These are phyloP conservation scores for Aspergillus pseudoterreus DNA, from an alignment of 2,329 filamentous ascomycete genomes.

Conservation along the genomic window DNA sequence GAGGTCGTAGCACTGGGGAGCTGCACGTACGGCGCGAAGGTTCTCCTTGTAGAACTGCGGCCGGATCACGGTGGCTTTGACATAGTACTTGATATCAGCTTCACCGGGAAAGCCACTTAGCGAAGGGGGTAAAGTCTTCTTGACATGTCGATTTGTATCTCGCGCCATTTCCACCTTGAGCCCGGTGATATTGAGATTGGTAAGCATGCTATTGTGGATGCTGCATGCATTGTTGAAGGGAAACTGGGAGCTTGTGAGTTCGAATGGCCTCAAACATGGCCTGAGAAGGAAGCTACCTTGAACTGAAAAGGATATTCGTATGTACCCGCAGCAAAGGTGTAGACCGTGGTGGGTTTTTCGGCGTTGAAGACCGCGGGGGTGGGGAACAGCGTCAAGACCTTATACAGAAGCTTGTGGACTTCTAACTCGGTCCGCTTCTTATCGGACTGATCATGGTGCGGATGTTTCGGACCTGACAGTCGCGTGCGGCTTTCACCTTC, in stretches of 20 bases:
- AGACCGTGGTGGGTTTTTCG: slow-evolving; percentile 32
- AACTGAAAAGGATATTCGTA: slow-evolving; percentile 50
- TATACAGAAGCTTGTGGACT: slow-evolving; percentile 49
- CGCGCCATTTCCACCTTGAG: slow-evolving; percentile 44
- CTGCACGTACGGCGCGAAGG: slow-evolving; percentile 53
- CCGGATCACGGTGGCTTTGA: slow-evolving; percentile 93
- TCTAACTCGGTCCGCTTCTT: slow-evolving; percentile 48
- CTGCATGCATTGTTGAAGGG: slow-evolving; percentile 50
- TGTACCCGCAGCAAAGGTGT: slow-evolving; percentile 43
- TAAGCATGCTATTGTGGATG: slow-evolving; percentile 42
- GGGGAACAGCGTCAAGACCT: slow-evolving; percentile 46
- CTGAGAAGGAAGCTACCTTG: slow-evolving; percentile 33
- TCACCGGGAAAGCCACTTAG: slow-evolving; percentile 80
- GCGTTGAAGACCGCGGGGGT: slow-evolving; percentile 39
- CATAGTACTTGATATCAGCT: slow-evolving; percentile 88
- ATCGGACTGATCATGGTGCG: slow-evolving; percentile 41
- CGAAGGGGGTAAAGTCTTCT: slow-evolving; percentile 82
- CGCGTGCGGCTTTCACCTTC: slow-evolving; percentile 48
- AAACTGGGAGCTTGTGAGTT: slow-evolving; percentile 29
- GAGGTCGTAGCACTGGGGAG: not conserved
- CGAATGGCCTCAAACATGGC: not conserved
- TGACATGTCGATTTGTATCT: slow-evolving; percentile 62
- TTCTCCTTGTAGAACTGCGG: slow-evolving; percentile 89
- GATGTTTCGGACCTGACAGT: slow-evolving; percentile 38
- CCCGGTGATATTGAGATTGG: slow-evolving; percentile 44